Evolutionary conservation across 441 rosid genomes (phyloP).

Genomic region (Croton setiger): DNA sequence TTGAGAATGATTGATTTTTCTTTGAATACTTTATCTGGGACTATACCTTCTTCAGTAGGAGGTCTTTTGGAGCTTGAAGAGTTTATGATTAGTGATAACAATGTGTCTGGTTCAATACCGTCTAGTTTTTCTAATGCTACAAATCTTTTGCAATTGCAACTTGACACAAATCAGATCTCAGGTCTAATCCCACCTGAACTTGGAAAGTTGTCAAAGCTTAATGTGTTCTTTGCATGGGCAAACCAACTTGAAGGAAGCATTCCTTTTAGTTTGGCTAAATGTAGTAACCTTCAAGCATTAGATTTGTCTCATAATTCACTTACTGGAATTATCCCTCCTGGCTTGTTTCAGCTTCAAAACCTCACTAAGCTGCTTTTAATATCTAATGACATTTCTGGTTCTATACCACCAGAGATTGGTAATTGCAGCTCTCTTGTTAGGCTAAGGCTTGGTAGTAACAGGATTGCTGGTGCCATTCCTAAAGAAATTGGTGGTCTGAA

Average conservation of each 20-base stretch:
- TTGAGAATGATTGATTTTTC: slow-evolving; percentile 76
- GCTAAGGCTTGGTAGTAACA: slow-evolving; percentile 70
- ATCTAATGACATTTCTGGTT: slow-evolving; percentile 77
- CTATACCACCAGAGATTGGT: slow-evolving; percentile 72
- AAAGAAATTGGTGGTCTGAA: slow-evolving; percentile 60
- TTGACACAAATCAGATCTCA: slow-evolving; percentile 78
- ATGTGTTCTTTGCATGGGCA: slow-evolving; percentile 85
- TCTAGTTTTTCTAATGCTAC: slow-evolving; percentile 56
- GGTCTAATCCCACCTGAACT: slow-evolving; percentile 83
- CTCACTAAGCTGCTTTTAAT: slow-evolving; percentile 82
- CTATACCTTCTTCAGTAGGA: slow-evolving; percentile 66
- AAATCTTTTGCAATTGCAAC: slow-evolving; percentile 71
- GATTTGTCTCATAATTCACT: slow-evolving; percentile 86
- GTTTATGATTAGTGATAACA: slow-evolving; percentile 89
- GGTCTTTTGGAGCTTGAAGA: slow-evolving; percentile 60
- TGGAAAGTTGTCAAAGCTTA: slow-evolving; percentile 59
- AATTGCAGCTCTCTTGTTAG: slow-evolving; percentile 75
- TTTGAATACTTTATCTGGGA: slow-evolving; percentile 72
- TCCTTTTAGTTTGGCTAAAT: slow-evolving; percentile 62
- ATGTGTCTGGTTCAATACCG: slow-evolving; percentile 83
- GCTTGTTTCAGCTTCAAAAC: slow-evolving; percentile 73
- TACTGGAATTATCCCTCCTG: slow-evolving; percentile 79
- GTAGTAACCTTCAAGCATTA: slow-evolving; percentile 69
- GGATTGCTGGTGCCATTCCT: slow-evolving; percentile 69
- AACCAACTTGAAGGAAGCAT: slow-evolving; percentile 97